A percentile compares a stretch with the other conserved stretches of the same genome.
Conservation (phyloP, 805 yeast species). For the Pichia rugopelliculosa region DNA sequence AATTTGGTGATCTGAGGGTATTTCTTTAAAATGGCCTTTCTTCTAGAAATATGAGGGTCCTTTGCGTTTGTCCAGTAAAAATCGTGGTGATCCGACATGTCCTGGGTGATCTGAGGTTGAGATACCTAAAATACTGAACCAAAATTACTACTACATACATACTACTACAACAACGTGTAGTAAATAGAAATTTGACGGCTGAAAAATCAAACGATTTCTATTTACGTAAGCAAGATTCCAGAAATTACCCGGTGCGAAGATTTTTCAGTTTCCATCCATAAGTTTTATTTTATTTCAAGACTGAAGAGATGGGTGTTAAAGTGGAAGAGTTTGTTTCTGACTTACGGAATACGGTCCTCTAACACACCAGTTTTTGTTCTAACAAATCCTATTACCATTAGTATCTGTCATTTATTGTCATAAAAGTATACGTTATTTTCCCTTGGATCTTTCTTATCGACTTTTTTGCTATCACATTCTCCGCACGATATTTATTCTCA, state of each 20-base stretch:
- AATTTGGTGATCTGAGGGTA: constrained; percentile 76
- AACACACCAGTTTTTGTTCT: background rate
- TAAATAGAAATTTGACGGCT: too few species aligned
- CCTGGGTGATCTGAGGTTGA: background rate
- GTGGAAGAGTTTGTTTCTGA: background rate
- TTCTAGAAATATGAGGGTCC: constrained; percentile 73
- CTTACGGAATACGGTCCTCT: background rate
- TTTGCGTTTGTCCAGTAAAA: constrained; percentile 78
- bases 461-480: background rate
- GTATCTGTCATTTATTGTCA: background rate
- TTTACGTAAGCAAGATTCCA: background rate
- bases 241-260: background rate
- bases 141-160: too few species aligned
- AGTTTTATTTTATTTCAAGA: too few species aligned
- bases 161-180: too few species aligned
- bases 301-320: background rate
- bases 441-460: background rate
- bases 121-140: background rate
- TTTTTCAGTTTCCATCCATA: background rate
- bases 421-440: background rate
- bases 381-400: background rate
- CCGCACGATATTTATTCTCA: background rate
- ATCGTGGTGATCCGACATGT: constrained; percentile 29
- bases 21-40: constrained; percentile 64
- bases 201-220: background rate